Evolutionary conservation across 2,329 filamentous ascomycete species (phyloP).

Genomic region (Phialemoniopsis sp.): DNA sequence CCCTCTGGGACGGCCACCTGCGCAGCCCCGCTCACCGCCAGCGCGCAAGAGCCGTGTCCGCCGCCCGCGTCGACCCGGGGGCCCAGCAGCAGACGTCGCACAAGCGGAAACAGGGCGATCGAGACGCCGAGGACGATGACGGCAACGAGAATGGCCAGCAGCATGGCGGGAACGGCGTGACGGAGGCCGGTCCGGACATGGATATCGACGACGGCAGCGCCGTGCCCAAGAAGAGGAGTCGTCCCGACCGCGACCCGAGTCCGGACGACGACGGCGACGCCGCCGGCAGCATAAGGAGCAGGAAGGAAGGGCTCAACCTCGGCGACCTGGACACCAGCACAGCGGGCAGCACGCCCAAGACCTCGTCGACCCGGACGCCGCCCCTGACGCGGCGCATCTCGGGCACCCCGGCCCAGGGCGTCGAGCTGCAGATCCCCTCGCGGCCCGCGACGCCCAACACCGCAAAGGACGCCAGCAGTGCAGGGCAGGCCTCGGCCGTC

Average conservation of each 20-base stretch:
- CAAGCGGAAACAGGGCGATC: constrained; percentile 21
- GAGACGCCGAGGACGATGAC: constrained; percentile 12
- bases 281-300: not conserved
- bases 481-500: constrained; percentile 25
- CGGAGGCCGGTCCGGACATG: constrained; percentile 15
- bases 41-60: constrained; percentile 13
- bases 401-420: constrained; percentile 46
- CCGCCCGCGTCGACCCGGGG: constrained; percentile 4
- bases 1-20: constrained; percentile 63
- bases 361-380: constrained; percentile 23
- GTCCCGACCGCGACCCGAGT: constrained; percentile 19
- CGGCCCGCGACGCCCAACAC: constrained; percentile 54
- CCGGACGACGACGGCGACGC: constrained; percentile 8
- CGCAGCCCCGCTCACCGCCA: constrained; percentile 42
- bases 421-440: constrained; percentile 61
- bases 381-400: constrained; percentile 42
- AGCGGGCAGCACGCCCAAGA: constrained; percentile 1
- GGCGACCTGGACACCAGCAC: constrained; percentile 8
- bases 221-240: constrained; percentile 41
- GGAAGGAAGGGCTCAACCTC: not conserved
- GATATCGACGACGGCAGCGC: constrained; percentile 23
- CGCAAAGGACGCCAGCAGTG: constrained; percentile 1
- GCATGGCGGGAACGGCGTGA: not conserved
- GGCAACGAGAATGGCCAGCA: constrained; percentile 11
- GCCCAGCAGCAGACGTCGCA: constrained; percentile 8